Conservation (phyloP, 148 eudicot species). For the Camellia lanceoleosa region DNA sequence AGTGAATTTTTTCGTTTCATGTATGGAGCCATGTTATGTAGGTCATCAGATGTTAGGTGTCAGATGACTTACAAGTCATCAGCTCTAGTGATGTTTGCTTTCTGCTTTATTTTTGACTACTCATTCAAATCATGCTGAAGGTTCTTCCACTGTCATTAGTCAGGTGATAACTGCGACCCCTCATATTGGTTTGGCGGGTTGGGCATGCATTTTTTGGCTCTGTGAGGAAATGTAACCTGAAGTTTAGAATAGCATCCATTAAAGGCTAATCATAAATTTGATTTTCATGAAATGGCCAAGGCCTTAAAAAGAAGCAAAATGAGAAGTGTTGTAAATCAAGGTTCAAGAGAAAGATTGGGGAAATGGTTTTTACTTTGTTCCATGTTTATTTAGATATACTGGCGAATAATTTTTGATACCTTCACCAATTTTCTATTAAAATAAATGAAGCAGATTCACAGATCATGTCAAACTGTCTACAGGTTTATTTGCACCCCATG, state of each 20-base stretch:
- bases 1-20: constrained; percentile 6
- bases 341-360: constrained; percentile 17
- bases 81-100: background rate
- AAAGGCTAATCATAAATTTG: background rate
- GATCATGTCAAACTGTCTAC: constrained; percentile 1
- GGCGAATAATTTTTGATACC: background rate
- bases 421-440: background rate
- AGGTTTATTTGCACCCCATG: constrained; percentile 99
- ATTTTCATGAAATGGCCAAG: background rate
- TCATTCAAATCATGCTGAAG: background rate
- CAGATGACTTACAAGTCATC: too few relatives aligned
- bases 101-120: background rate
- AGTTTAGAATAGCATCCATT: background rate
- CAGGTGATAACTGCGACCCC: background rate
- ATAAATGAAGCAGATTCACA: background rate
- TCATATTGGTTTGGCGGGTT: constrained; percentile 4
- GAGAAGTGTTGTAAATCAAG: background rate
- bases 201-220: background rate
- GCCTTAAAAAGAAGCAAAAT: background rate
- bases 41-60: background rate
- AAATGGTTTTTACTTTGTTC: background rate
- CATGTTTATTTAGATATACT: background rate
- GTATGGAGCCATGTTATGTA: background rate
- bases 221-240: background rate
- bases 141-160: constrained; percentile 12